These are phyloP conservation scores for Phytophthora pseudosyringae DNA, from an alignment of 352 stramenopile genomes.

Conservation along the genomic window DNA sequence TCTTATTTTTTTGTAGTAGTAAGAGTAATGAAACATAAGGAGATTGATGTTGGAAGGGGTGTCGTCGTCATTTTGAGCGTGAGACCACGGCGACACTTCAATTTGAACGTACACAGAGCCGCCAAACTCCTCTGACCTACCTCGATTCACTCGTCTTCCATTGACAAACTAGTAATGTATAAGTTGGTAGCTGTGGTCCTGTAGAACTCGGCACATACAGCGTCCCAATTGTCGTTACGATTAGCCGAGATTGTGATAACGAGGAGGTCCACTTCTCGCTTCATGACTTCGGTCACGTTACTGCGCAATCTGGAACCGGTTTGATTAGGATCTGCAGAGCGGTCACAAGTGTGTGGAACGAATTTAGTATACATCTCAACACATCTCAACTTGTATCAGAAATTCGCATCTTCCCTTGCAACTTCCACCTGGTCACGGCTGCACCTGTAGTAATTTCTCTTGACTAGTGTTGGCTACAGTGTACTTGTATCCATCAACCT, in stretches of 20 bases:
- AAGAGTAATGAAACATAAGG: background rate
- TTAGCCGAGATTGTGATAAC: background rate
- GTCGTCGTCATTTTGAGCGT: background rate
- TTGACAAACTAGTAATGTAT: background rate
- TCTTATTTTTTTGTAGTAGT: constrained; percentile 1
- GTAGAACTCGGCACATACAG: background rate
- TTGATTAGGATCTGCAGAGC: background rate
- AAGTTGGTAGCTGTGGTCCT: too few relatives aligned
- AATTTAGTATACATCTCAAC: constrained; percentile 18
- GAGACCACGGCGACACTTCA: constrained; percentile 7
- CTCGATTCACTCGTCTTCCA: background rate
- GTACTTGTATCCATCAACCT: too few relatives aligned
- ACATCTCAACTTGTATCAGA: background rate
- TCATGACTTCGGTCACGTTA: constrained; percentile 1
- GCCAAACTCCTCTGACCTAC: background rate
- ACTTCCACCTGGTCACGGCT: background rate
- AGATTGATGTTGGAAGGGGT: background rate
- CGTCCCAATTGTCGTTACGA: background rate
- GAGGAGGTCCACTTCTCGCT: background rate
- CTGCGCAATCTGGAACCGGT: too few relatives aligned
- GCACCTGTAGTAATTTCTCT: constrained; percentile 5
- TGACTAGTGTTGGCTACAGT: too few relatives aligned
- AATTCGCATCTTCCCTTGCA: constrained; percentile 5
- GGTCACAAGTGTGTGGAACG: constrained; percentile 4
- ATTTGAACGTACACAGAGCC: constrained; percentile 8